Conservation (phyloP, 176 grass and related monocot species). For the Rhynchospora pubera region DNA sequence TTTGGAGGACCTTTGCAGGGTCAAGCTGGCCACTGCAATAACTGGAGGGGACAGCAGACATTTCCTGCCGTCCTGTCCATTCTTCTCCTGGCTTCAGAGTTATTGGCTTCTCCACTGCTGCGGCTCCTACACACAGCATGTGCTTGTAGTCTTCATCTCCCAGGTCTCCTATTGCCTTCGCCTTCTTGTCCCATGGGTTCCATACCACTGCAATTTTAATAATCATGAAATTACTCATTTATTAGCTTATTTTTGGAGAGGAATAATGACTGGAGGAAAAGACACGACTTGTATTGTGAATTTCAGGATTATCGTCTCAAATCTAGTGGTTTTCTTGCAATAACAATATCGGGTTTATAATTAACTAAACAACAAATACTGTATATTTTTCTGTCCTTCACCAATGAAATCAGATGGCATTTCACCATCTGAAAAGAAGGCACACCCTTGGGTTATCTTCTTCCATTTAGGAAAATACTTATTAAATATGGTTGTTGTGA, state of each 20-base stretch:
- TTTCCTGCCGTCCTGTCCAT: conserved; percentile 77
- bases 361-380: no score
- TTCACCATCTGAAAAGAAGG: no score
- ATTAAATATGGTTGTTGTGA: not conserved
- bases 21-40: conserved; percentile 86
- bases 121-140: conserved; percentile 75
- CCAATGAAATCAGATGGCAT: no score
- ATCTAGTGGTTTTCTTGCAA: not conserved
- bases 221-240: not conserved
- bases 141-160: conserved; percentile 86
- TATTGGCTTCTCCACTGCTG: conserved; percentile 60
- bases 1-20: conserved; percentile 61
- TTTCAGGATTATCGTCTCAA: not conserved
- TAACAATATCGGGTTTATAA: not conserved
- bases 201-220: conserved; percentile 48
- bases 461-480: not conserved
- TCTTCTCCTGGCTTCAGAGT: conserved; percentile 81
- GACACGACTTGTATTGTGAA: not conserved
- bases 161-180: conserved; percentile 58
- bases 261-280: not conserved
- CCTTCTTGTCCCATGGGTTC: conserved; percentile 88
- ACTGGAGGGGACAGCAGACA: conserved; percentile 79
- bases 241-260: not conserved
- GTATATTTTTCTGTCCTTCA: no score
- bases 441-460: not conserved